Percentiles rank a stretch among this genome's conserved stretches.
Evolutionary conservation across 2,329 filamentous ascomycete genomes (phyloP).

Genomic region (Trichoderma sp.): DNA sequence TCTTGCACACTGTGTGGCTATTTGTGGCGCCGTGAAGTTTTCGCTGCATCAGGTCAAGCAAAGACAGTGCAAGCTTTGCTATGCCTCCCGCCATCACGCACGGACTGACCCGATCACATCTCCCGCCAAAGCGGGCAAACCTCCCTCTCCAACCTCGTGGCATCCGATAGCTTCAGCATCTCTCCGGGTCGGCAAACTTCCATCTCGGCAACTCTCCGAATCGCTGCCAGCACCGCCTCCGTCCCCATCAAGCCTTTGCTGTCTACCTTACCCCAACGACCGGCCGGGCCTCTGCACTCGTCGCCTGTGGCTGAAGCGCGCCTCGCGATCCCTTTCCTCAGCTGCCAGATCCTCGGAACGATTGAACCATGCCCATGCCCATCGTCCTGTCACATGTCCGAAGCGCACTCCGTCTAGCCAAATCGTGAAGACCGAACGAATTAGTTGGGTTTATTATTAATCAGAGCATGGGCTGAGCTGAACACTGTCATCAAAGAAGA

Average conservation of each 20-base stretch:
- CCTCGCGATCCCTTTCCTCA: slow-evolving; percentile 21
- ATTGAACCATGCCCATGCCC: slow-evolving; percentile 37
- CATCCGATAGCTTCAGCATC: slow-evolving; percentile 23
- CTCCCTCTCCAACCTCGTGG: slow-evolving; percentile 7
- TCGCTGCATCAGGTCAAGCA: background rate
- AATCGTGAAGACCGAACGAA: slow-evolving; percentile 36
- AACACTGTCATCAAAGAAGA: background rate
- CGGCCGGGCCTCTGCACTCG: slow-evolving; percentile 5
- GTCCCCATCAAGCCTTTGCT: background rate
- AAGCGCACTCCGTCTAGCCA: slow-evolving; percentile 38
- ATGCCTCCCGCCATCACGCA: background rate
- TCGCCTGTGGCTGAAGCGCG: slow-evolving; percentile 21
- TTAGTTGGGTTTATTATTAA: slow-evolving; percentile 14
- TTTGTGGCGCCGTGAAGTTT: background rate
- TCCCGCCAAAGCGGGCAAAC: slow-evolving; percentile 24
- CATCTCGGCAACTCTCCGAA: slow-evolving; percentile 8
- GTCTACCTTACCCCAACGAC: background rate
- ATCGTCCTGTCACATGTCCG: slow-evolving; percentile 38
- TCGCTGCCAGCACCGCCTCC: slow-evolving; percentile 12
- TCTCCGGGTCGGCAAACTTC: slow-evolving; percentile 14
- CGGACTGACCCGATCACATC: slow-evolving; percentile 20
- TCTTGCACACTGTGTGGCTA: slow-evolving; percentile 9
- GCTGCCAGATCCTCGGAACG: slow-evolving; percentile 20
- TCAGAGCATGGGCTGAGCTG: slow-evolving; percentile 38
- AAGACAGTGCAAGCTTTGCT: slow-evolving; percentile 18